Base-by-base conservation (phyloP, 441 rosid genomes). In the Melastoma candidum region DNA sequence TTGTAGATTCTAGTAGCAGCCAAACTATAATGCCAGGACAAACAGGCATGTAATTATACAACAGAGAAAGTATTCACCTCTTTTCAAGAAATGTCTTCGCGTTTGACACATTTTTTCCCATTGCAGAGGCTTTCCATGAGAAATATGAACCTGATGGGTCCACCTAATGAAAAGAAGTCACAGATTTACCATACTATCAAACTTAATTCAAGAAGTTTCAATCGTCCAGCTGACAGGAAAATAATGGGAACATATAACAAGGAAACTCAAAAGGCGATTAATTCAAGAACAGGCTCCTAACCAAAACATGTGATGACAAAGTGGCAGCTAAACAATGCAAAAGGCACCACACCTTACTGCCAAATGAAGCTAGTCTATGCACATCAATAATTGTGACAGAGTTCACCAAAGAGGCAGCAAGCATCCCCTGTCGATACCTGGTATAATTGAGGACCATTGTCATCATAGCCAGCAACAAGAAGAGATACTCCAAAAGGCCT, bases 61-160 rank as follows among this genome's bases (percentile, higher is more conserved):
- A 32, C 41, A 45, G 3, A 11, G 51, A 17, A 41, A 60, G 32
- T 5, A 50, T 61, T 59, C 46, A 87, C 96, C 99, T 87, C 78
- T 94, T 94, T 73, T 94, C 97, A 51, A 94, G 99, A 71, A 90
- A 94, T 45, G 97, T 85, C 69, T 94, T 94, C 27, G 99, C 97
- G 74, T 94, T 94, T 3, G 96, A 89, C 46, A 94, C 99, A 69
- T 94, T 94, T 69, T 94, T 83, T 49, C 95, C 99, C 99, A 90
- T 87, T 36, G 97, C 99, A 11, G 96, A 94, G 55, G 99, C 99
- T 74, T 94, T 94, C 99, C 97, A 94, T 1, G 97, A 94, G 76
- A 94, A 94, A 70, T 94, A 94, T 22, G 99, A 94, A 60, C 99
- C 96, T 44, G 99, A 94, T 29, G 97, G 99, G 62, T 94, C 99